These are phyloP conservation scores for Fusarium nurragi DNA, from an alignment of 2,329 filamentous ascomycete genomes.

Conservation along the genomic window DNA sequence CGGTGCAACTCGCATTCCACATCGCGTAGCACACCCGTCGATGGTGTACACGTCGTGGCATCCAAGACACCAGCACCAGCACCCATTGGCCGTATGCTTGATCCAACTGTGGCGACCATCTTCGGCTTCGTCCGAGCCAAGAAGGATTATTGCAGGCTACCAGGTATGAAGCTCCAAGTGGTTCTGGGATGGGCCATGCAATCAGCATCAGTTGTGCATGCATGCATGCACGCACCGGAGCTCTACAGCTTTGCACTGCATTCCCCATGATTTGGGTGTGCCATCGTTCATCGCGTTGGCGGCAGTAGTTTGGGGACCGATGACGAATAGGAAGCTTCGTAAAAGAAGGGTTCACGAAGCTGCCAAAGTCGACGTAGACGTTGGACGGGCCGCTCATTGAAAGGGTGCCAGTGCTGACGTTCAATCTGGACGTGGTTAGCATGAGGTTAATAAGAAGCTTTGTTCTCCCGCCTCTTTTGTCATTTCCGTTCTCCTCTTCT, in stretches of 20 bases:
- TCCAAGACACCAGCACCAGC: not conserved
- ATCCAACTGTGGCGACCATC: not conserved
- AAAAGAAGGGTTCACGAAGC: constrained; percentile 1
- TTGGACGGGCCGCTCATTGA: constrained; percentile 1
- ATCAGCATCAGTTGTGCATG: not conserved
- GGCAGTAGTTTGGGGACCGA: constrained; percentile 7
- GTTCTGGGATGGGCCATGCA: not conserved
- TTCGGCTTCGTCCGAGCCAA: constrained; percentile 28
- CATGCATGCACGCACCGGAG: constrained; percentile 12
- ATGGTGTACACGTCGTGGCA: constrained; percentile 11
- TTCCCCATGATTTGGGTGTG: constrained; percentile 21
- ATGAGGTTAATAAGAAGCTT: constrained; percentile 24
- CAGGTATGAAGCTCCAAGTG: not conserved
- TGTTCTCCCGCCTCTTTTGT: constrained; percentile 3
- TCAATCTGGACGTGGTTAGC: constrained; percentile 1
- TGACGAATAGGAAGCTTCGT: constrained; percentile 5
- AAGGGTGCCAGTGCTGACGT: constrained; percentile 21
- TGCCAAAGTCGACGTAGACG: not conserved
- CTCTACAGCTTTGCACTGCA: constrained; percentile 27
- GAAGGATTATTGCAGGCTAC: not conserved
- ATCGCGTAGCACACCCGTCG: constrained; percentile 3
- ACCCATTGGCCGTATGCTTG: constrained; percentile 10
- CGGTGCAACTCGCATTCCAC: not conserved
- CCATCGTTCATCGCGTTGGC: constrained; percentile 18
- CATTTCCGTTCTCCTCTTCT: not conserved